Conservation (phyloP, 495 filamentous ascomycete species). For the Xylaria palmicola region DNA sequence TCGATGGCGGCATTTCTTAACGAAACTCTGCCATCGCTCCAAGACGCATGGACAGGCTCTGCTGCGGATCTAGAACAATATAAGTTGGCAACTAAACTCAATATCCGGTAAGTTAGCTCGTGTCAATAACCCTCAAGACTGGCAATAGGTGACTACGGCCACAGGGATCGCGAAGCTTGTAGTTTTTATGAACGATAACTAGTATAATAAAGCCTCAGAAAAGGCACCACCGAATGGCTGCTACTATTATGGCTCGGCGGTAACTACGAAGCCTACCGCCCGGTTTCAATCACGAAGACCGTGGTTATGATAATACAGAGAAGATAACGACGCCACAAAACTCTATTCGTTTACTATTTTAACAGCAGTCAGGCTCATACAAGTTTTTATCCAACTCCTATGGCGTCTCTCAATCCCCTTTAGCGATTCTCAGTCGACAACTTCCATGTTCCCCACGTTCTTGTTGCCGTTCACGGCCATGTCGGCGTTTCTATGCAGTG, state of each 20-base stretch:
- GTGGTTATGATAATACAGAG: neutral
- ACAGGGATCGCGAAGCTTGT: neutral
- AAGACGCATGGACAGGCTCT: too few relatives aligned
- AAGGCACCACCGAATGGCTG: neutral
- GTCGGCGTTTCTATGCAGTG: neutral
- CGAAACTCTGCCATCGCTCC: too few relatives aligned
- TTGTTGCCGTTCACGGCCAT: neutral
- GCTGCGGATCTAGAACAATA: too few relatives aligned
- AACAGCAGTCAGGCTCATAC: neutral
- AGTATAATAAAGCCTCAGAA: neutral
- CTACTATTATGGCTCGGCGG: neutral
- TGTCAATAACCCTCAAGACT: too few relatives aligned
- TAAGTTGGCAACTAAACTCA: too few relatives aligned
- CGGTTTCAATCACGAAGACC: neutral
- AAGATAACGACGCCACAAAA: neutral
- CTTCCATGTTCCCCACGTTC: neutral
- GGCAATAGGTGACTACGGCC: neutral
- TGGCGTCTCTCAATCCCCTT: neutral
- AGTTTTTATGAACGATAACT: neutral
- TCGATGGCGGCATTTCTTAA: too few relatives aligned
- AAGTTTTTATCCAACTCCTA: neutral
- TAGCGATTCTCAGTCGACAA: neutral
- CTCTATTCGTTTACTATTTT: neutral
- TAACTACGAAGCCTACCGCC: neutral
- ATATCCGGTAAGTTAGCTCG: too few relatives aligned